Conservation (phyloP, 148 eudicot genomes). For the Fagopyrum tataricum region DNA sequence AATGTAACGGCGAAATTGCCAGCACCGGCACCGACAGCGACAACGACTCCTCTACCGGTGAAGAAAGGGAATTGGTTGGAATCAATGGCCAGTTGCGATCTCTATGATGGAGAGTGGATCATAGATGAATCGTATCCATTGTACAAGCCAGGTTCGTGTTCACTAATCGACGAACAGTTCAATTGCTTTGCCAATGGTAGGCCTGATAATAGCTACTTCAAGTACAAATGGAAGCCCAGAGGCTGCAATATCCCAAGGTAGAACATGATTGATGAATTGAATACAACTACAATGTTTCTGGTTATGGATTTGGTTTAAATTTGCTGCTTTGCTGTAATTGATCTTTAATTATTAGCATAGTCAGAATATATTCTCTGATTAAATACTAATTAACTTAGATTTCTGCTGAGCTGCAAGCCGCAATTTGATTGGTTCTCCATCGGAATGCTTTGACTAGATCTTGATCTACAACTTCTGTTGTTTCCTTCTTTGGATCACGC, state of each 20-base stretch:
- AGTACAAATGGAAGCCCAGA: slow-evolving; percentile 17
- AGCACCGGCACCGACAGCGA: not conserved
- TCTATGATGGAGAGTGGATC: slow-evolving; percentile 30
- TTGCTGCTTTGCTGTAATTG: not conserved
- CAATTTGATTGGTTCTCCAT: slow-evolving; percentile 7
- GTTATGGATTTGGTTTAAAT: not conserved
- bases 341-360: not conserved
- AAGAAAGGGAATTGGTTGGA: slow-evolving; percentile 28
- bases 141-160: slow-evolving; percentile 17
- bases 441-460: slow-evolving; percentile 5
- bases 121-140: slow-evolving; percentile 20
- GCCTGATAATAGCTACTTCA: slow-evolving; percentile 16
- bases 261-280: not conserved
- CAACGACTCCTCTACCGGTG: slow-evolving; percentile 8
- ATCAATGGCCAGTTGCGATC: slow-evolving; percentile 47
- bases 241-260: slow-evolving; percentile 19
- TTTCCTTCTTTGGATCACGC: not conserved
- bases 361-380: not conserved
- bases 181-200: slow-evolving; percentile 17
- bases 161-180: slow-evolving; percentile 18
- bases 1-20: slow-evolving; percentile 8
- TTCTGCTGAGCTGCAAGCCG: not conserved
- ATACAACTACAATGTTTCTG: not conserved
- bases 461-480: slow-evolving; percentile 3
- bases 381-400: not conserved